Evolutionary conservation across 345 rosid genomes (phyloP), one percentile per base, ranked within the genome.

Genomic region (Noccaea bulbosa): DNA sequence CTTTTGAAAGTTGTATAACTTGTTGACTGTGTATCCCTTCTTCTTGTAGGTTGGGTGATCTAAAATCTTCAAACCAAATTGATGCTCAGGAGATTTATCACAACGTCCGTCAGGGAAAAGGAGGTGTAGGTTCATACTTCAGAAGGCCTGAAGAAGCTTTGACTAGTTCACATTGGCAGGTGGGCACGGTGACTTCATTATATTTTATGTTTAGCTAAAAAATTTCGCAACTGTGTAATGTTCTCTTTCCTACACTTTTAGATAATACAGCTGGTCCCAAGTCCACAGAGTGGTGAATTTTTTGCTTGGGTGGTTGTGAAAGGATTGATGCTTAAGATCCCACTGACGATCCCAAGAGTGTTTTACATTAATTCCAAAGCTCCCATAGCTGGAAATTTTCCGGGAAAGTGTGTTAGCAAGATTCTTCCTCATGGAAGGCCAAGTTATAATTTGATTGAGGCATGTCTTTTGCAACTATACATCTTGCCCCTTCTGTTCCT

Each of bases 291-390:
- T 27, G 94, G 98, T 16, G 81, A 78, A 33, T 82, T 87, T 84
- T 85, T 72, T 34, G 96, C 98, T 56, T 93, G 98, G 98, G 87
- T 89, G 49, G 84, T 91, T 77, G 94, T 83, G 68, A 87, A 93
- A 65, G 98, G 93, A 75, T 82, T 91, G 75, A 93, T 93, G 98
- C 80, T 87, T 69, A 93, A 87, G 82, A 83, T 91, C 69, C 96
- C 97, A 79, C 58, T 93, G 73, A 80, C 74, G 32, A 80, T 87
- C 82, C 96, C 92, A 56, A 80, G 93, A 78, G 88, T 89, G 59
- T 89, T 86, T 73, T 91, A 88, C 77, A 82, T 93, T 46, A 93
- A 89, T 82, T 87, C 87, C 64, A 93, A 83, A 80, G 85, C 79
- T 70, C 76, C 84, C 35, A 48, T 69, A 64, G 81, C 84, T 49